Evolutionary conservation across 768 basidiomycete genomes (phyloP), one percentile per base, ranked within the genome.

Genomic region (Pisolithus orientalis): DNA sequence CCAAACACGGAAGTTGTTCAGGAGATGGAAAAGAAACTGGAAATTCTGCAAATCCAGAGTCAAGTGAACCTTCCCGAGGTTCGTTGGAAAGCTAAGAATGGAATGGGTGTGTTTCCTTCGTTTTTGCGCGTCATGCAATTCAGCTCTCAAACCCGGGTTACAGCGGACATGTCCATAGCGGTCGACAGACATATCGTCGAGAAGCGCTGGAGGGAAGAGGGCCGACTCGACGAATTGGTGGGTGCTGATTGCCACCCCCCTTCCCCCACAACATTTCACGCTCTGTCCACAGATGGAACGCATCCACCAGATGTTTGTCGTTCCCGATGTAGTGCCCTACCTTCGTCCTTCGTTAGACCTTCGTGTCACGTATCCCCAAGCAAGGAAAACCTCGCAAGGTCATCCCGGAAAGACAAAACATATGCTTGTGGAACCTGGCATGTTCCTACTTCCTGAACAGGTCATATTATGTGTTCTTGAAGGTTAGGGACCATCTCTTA

Each of bases 251-350:
- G 13, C 28, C 7, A 14, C 5, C 14, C 5, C 13, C 28, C 11
- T 8, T 24, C 24, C 28, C 4, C 11, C 17, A n/a, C 40, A 11
- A 1, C 46, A 27, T 28, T 44, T 13, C 21, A 24, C n/a, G 43
- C 29, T 47, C 24, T 32, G 8, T 17, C 29, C 29, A 6, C 62
- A 94, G 87, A 96, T 96, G 92, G 90, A 96, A 64, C 87, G 94
- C 63, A 63, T 98, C 43, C 77, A 91, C 59, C 90, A 94, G 70
- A 92, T 96, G 91, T 72, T 84, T 47, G 84, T 98, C 52, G 75
- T 96, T 2, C 94, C 95, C 0, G 95, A 99, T 62, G 71, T 94
- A 10, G 65, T 97, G 16, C 82, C 89, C 1, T 72, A 72, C 37
- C 63, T 95, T 7, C 80, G 77, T 47, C 91, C 92, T 0, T 79